Evolutionary conservation across 192 early-diverging fungal genomes (phyloP).

Genomic region (Phlyctochytrium bullatum): DNA sequence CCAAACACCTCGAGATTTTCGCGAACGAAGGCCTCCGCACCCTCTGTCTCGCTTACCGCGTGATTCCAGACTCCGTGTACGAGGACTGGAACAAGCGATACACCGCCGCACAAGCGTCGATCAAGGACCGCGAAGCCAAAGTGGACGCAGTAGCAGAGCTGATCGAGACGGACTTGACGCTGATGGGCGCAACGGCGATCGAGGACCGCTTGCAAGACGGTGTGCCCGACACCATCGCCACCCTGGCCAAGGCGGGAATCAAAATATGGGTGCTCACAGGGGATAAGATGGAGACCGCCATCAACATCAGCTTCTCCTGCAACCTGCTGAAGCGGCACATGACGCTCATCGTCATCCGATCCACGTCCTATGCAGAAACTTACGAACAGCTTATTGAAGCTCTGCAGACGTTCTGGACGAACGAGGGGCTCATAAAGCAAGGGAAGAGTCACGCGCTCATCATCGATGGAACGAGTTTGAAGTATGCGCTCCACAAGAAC

Average conservation of each 20-base stretch:
- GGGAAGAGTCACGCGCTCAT: slow-evolving; percentile 40
- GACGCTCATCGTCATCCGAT: slow-evolving; percentile 56
- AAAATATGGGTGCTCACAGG: slow-evolving; percentile 98
- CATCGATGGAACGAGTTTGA: slow-evolving; percentile 56
- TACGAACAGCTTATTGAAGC: slow-evolving; percentile 59
- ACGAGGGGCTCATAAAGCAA: slow-evolving; percentile 31
- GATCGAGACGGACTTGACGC: slow-evolving; percentile 76
- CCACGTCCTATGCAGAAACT: slow-evolving; percentile 40
- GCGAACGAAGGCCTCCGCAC: slow-evolving; percentile 80
- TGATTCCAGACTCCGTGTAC: slow-evolving; percentile 71
- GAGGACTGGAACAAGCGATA: slow-evolving; percentile 74
- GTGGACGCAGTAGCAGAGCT: slow-evolving; percentile 69
- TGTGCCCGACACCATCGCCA: slow-evolving; percentile 86
- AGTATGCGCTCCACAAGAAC: slow-evolving; percentile 68
- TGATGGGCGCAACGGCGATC: slow-evolving; percentile 93
- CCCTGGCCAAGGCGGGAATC: slow-evolving; percentile 80
- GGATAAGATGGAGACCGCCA: slow-evolving; percentile 97
- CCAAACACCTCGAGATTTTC: slow-evolving; percentile 40
- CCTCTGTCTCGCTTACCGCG: slow-evolving; percentile 78
- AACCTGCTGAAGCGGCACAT: slow-evolving; percentile 47
- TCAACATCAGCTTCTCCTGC: slow-evolving; percentile 93
- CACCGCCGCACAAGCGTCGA: slow-evolving; percentile 65
- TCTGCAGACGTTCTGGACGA: slow-evolving; percentile 51
- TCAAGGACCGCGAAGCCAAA: slow-evolving; percentile 70
- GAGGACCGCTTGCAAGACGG: slow-evolving; percentile 97